Conservation (phyloP, 371 early-diverging fungal species). For the Aphelidium insulamus region DNA sequence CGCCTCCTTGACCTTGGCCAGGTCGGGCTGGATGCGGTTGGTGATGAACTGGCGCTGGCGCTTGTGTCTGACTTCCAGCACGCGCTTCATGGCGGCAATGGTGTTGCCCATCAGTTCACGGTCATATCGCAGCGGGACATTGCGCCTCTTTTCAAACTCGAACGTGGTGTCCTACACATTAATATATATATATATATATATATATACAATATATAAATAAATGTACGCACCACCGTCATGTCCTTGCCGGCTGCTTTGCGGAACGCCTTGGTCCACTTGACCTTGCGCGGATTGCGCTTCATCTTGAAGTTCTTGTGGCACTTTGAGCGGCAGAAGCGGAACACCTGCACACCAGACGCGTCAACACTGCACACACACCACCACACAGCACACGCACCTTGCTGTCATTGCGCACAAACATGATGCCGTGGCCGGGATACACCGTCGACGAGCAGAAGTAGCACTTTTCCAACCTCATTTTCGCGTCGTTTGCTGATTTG, state of each 20-base stretch:
- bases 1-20: conserved; percentile 44
- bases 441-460: conserved; percentile 96
- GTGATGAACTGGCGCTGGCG: conserved; percentile 75
- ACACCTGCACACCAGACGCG: conserved; percentile 24
- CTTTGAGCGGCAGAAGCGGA: conserved; percentile 96
- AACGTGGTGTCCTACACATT: conserved; percentile 61
- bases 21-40: conserved; percentile 63
- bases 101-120: conserved; percentile 83
- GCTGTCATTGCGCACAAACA: conserved; percentile 95
- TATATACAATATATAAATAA: background rate
- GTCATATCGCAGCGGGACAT: conserved; percentile 91
- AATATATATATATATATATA: conserved; percentile 1
- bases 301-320: conserved; percentile 98
- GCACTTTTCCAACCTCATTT: conserved; percentile 97
- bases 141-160: conserved; percentile 93
- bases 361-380: background rate
- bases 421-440: conserved; percentile 97
- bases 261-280: conserved; percentile 98
- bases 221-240: conserved; percentile 86
- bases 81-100: conserved; percentile 87
- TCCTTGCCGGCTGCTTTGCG: conserved; percentile 93
- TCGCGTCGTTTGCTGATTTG: too few relatives aligned
- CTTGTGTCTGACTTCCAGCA: conserved; percentile 70
- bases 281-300: conserved; percentile 98
- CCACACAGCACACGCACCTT: conserved; percentile 34